Base-by-base conservation (phyloP, 495 filamentous ascomycete species). In the Podospora pseudoanserina region DNA sequence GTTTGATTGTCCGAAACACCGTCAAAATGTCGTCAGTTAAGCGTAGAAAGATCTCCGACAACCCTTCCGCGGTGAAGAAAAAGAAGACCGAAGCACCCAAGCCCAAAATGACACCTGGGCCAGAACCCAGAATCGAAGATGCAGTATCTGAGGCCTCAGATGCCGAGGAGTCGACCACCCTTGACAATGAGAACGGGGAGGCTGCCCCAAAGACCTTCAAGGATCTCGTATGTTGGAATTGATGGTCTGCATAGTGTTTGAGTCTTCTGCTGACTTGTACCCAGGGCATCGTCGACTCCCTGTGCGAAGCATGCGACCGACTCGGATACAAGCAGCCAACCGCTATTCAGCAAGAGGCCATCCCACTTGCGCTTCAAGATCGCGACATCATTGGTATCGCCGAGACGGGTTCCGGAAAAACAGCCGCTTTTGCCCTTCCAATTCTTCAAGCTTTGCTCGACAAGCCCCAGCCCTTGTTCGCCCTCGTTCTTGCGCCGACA, bases 331-430 rank as follows among this genome's bases (percentile, higher is more conserved):
- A 92, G 72, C 78, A 85, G 9, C 93, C 95, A 0, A 95, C 92
- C 0, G 86, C 91, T 0, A 94, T 96, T 64, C 92, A 96, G 77
- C 63, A 76, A 18, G 80, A 92, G 75, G 81, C 91, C 1, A 94
- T 96, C 69, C 95, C 95, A 0, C 77, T 92, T 18, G 94, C 94
- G 54, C 83, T 98, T 11, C 79, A 89, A 69, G 89, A 90, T 27
- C 85, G 92, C 70, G 95, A 97, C 79, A 80, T 98, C 30, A 97
- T 99, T 70, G 95, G 93, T 44, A 84, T 97, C 26, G 94, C 95
- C 32, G 94, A 99, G 77, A 99, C 95, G 0, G 95, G 95, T 71
- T 90, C 87, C 75, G 95, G 95, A 77, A 99, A 99, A 79, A 97
- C 82, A 0, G 94, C 91, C 2, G 92, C 95, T 0, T 99, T 97